Evolutionary conservation across 208 protist species (phyloP), one percentile per base, ranked within the genome.

Genomic region (Herpetomonas tarakana): DNA sequence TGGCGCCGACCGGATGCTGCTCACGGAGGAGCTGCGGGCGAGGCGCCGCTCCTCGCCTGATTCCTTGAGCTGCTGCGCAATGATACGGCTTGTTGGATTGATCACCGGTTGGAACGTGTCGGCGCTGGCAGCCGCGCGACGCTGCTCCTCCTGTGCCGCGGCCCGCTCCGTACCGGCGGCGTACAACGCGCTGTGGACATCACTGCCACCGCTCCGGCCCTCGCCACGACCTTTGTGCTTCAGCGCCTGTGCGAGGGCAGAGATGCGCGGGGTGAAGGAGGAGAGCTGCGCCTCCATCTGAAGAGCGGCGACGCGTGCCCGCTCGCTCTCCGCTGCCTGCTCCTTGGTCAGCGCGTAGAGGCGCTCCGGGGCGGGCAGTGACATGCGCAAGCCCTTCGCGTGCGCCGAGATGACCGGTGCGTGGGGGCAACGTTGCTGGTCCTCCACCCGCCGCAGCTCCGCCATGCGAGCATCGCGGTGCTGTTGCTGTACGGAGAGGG

Each of bases 301-400:
- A 6, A 18, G 35, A 6, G 35, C 35, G 35, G 35, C 35, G 6
- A 18, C 9, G 9, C 14, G 35, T 41, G 35, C 35, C 44, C 21
- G n/a, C 24, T 27, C 38, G 1, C 26, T 27, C 26, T 38, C 26
- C 30, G 24, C 29, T 19, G 45, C 56, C 35, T 62, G 47, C 45
- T 71, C 22, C 28, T 29, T 25, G 9, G 74, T 67, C 28, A 69
- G 27, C 21, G 58, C 64, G 66, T 80, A 81, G 54, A 81, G 62
- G 21, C 74, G 58, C 47, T 81, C 69, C 2, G 61, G 0, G n/a
- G 69, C 65, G 2, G 74, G 55, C 16, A 61, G 57, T n/a, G 69
- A 44, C 2, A 67, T 55, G 12, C 22, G 31, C 45, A 76, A 21
- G 22, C 38, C 29, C 52, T 69, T 76, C 3, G 65, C 74, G 22